Evolutionary conservation across 805 yeast species (phyloP).

Genomic region (Crinitomyces ghanaensis): DNA sequence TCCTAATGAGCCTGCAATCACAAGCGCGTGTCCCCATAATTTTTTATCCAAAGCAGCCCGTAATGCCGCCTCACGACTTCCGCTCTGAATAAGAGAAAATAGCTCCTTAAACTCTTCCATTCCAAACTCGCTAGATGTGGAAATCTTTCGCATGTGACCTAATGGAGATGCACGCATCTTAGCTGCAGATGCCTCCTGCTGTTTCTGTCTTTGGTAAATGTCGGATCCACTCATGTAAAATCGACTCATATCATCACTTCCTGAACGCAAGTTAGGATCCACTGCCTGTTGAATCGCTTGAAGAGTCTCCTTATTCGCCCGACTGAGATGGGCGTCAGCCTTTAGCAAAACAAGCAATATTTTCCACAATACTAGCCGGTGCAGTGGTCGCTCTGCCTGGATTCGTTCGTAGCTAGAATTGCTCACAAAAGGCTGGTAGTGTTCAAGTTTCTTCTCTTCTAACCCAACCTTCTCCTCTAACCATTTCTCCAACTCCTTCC

Average conservation of each 20-base stretch:
- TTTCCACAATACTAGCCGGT: conserved; percentile 24
- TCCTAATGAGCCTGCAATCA: conserved; percentile 57
- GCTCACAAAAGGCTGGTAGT: conserved; percentile 14
- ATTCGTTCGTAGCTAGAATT: conserved; percentile 5
- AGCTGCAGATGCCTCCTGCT: too few relatives aligned
- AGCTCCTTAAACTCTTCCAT: conserved; percentile 14
- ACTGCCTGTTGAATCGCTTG: conserved; percentile 15
- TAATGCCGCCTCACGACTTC: conserved; percentile 58
- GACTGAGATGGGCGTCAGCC: conserved; percentile 21
- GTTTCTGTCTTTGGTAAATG: conserved; percentile 12
- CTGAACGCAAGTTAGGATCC: conserved; percentile 16
- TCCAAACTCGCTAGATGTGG: conserved; percentile 4
- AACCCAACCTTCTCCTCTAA: conserved; percentile 32
- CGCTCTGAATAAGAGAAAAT: conserved; percentile 26
- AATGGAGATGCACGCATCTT: too few relatives aligned
- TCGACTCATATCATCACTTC: conserved; percentile 9
- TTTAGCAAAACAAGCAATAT: conserved; percentile 26
- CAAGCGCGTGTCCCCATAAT: conserved; percentile 69
- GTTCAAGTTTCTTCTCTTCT: conserved; percentile 16
- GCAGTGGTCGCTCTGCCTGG: conserved; percentile 20
- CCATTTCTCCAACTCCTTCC: conserved; percentile 64
- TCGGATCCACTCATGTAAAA: conserved; percentile 19
- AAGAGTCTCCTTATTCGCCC: conserved; percentile 20
- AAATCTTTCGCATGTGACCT: conserved; percentile 10
- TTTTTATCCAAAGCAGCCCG: conserved; percentile 46